Base-by-base conservation (phyloP, 75 land plant genomes). In the Cryptomeria japonica region DNA sequence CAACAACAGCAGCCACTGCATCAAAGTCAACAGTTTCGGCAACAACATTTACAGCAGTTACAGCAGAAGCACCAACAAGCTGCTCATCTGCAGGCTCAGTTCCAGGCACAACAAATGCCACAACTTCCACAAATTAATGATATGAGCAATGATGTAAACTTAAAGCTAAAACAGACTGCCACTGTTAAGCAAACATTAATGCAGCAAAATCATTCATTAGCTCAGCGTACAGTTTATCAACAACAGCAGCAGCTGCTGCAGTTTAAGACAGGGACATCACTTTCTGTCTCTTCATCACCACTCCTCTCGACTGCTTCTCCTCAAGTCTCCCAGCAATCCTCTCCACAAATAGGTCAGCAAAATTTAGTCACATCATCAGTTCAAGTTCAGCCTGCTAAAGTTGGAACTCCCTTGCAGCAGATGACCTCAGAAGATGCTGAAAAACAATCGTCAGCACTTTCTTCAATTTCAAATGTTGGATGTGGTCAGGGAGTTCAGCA, bases 301-400 rank as follows among this genome's bases (percentile, higher is more conserved):
- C 77, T 93, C 42, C 87, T 93, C 87, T 97, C 94, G 86, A 91
- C 97, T 72, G 87, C 94, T 80, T 98, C 99, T n/a, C 99, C 97
- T 73, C 99, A 96, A 86, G 90, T 95, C 70, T 85, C 93, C 41
- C 96, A 96, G 83, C 97, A 98, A 87, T 87, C 94, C 75, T 96
- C 99, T 7, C 99, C 98, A 87, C 98, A 98, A 83, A 84, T 93
- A 64, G 99, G 95, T 86, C 96, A 94, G 84, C 93, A 94, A 85
- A 92, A 58, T 85, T 15, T 92, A 83, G 80, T 86, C 32, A 55
- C 89, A 80, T 28, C 47, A 37, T 31, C 89, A 78, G 46, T 93
- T 82, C 37, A 44, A 78, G 61, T 92, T 82, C 31, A 44, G 86
- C 56, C 89, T 34, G 73, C 94, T 5, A 97, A 97, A 91, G 84